Conservation (phyloP, 805 yeast species). For the Ogataea pini region DNA sequence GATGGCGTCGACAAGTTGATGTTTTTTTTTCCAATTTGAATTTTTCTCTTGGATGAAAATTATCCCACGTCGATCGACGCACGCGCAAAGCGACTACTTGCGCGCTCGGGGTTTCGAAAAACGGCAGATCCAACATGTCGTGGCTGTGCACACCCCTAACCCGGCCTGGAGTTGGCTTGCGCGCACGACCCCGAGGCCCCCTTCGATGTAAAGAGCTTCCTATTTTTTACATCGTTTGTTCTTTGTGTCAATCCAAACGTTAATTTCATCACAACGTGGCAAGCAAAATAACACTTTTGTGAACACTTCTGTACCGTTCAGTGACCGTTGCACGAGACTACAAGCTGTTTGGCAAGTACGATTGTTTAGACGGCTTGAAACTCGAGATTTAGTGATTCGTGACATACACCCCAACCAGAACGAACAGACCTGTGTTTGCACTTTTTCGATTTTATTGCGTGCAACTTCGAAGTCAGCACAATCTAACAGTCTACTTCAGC, state of each 20-base stretch:
- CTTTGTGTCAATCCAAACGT: conserved; percentile 1
- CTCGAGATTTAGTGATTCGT: not conserved
- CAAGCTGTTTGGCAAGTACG: not conserved
- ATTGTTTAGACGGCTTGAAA: not conserved
- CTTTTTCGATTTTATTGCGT: not conserved
- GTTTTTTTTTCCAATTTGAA: conserved; percentile 1
- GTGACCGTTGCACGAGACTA: not conserved
- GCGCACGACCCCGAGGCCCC: conserved; percentile 11
- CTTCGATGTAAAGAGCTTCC: conserved; percentile 2
- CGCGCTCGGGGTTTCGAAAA: conserved; percentile 4
- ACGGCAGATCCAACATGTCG: conserved; percentile 3
- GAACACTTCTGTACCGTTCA: not conserved
- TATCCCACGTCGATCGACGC: conserved; percentile 4
- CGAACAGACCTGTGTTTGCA: not conserved
- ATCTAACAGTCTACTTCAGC: not conserved
- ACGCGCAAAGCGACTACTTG: too few relatives aligned
- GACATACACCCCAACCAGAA: conserved; percentile 1
- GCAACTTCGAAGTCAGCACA: not conserved
- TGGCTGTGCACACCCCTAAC: conserved; percentile 11
- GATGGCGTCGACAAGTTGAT: conserved; percentile 2
- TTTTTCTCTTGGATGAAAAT: not conserved
- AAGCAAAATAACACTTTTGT: not conserved
- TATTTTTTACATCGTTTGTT: conserved; percentile 6
- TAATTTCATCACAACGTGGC: not conserved
- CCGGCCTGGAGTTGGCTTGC: conserved; percentile 8